Percentiles rank a stretch among this genome's conserved stretches.
phyloP scores from a whole-genome alignment of 768 basidiomycete species.

The Panaeolus cyanescens region DNA sequence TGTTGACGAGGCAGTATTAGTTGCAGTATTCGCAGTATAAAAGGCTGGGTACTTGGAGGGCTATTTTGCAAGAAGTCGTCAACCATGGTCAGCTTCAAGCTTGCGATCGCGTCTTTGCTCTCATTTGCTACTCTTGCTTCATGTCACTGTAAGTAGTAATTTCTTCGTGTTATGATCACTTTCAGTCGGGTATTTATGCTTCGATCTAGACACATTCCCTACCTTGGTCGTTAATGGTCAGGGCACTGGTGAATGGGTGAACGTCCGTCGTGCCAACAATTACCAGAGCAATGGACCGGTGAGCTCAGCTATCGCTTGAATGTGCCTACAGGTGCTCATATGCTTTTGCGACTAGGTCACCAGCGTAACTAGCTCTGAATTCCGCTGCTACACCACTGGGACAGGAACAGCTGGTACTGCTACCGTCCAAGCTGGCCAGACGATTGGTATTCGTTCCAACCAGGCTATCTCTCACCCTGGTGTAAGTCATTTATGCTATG shows the following conservation, averaged over 20 bases:
- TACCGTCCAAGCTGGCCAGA: constrained; percentile 10
- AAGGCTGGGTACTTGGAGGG: background rate
- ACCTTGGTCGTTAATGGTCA: constrained; percentile 4
- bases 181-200: no score
- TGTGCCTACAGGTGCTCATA: background rate
- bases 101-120: background rate
- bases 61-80: background rate
- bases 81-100: background rate
- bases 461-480: constrained; percentile 11
- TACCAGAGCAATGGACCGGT: constrained; percentile 6
- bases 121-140: constrained; percentile 17
- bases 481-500: no score
- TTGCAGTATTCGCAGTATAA: no score
- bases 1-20: no score
- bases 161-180: no score
- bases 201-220: constrained; percentile 15
- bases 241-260: constrained; percentile 10
- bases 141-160: constrained; percentile 19
- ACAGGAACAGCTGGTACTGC: constrained; percentile 10
- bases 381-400: constrained; percentile 15
- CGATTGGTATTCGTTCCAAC: constrained; percentile 10
- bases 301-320: background rate
- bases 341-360: background rate
- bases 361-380: constrained; percentile 11
- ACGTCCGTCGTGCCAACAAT: constrained; percentile 13